Percentiles rank a stretch among this genome's conserved stretches.
phyloP scores from a whole-genome alignment of 345 rosid species.

The Leavenworthia alabamica region DNA sequence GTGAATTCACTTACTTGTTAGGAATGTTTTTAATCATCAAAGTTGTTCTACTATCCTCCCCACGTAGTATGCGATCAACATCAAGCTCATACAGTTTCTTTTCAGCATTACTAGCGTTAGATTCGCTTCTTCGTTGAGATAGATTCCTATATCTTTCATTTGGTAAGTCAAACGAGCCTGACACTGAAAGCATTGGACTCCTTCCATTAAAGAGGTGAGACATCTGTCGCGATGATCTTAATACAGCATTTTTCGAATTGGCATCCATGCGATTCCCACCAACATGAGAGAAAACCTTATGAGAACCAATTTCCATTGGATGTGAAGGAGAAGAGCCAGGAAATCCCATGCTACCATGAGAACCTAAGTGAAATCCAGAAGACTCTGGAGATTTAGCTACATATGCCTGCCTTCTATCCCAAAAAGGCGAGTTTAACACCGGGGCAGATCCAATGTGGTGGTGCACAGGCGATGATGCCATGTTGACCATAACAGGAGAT shows the following conservation, averaged over 20 bases:
- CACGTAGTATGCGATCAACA: slow-evolving; percentile 60
- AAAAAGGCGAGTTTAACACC: slow-evolving; percentile 54
- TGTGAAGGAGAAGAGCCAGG: slow-evolving; percentile 59
- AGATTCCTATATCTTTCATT: slow-evolving; percentile 64
- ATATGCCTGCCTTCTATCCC: slow-evolving; percentile 68
- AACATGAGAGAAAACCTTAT: slow-evolving; percentile 45
- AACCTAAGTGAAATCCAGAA: slow-evolving; percentile 64
- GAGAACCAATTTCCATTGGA: slow-evolving; percentile 54
- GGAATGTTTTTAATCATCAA: slow-evolving; percentile 97
- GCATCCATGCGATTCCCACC: slow-evolving; percentile 53
- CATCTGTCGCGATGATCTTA: slow-evolving; percentile 64
- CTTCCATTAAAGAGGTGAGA: slow-evolving; percentile 59
- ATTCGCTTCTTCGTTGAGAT: slow-evolving; percentile 66
- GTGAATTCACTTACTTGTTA: slow-evolving; percentile 54
- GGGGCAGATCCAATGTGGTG: slow-evolving; percentile 86
- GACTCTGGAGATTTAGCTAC: slow-evolving; percentile 73
- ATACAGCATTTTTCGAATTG: slow-evolving; percentile 40
- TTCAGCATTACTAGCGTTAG: slow-evolving; percentile 52
- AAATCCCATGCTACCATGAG: slow-evolving; percentile 55
- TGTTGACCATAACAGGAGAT: slow-evolving; percentile 53
- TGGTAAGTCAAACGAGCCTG: slow-evolving; percentile 59
- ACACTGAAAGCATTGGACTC: slow-evolving; percentile 56
- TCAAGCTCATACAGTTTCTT: slow-evolving; percentile 90
- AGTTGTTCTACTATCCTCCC: slow-evolving; percentile 80
- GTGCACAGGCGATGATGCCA: slow-evolving; percentile 54